Evolutionary conservation across 2,329 filamentous ascomycete genomes (phyloP).

Genomic region (Aspergillus sp.): DNA sequence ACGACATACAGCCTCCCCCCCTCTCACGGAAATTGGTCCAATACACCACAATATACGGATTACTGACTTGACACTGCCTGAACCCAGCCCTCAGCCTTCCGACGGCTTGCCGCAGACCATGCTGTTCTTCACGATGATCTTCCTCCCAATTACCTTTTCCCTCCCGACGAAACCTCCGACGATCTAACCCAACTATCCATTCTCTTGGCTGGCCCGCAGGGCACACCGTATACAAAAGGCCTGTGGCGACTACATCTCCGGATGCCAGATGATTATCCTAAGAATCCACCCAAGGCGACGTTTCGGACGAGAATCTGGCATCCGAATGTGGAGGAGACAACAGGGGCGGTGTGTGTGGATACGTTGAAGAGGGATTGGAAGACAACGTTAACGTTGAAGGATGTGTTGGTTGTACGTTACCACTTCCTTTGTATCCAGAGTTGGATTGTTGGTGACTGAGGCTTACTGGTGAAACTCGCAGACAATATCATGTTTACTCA

Average conservation of each 20-base stretch:
- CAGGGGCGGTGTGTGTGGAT: conserved; percentile 56
- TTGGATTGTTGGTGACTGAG: background rate
- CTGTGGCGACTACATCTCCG: conserved; percentile 53
- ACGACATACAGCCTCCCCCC: no score
- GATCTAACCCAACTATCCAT: conserved; percentile 52
- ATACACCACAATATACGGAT: conserved; percentile 3
- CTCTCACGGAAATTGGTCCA: no score
- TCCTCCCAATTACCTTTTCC: conserved; percentile 56
- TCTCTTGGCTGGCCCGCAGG: conserved; percentile 51
- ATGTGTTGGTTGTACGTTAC: conserved; percentile 46
- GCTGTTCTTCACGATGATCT: conserved; percentile 48
- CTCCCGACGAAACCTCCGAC: conserved; percentile 36
- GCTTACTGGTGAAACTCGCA: conserved; percentile 10
- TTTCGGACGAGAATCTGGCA: conserved; percentile 58
- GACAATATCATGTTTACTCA: conserved; percentile 55
- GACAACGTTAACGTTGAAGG: conserved; percentile 47
- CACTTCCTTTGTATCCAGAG: background rate
- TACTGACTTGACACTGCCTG: no score
- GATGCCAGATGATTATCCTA: conserved; percentile 50
- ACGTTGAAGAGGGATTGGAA: conserved; percentile 59
- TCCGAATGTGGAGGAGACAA: conserved; percentile 56
- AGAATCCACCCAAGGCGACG: conserved; percentile 45
- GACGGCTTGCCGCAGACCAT: conserved; percentile 54
- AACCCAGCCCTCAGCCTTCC: conserved; percentile 39
- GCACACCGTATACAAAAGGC: conserved; percentile 52